Conservation (phyloP, 1,284 basidiomycete species). For the Apiotrichum siamense region DNA sequence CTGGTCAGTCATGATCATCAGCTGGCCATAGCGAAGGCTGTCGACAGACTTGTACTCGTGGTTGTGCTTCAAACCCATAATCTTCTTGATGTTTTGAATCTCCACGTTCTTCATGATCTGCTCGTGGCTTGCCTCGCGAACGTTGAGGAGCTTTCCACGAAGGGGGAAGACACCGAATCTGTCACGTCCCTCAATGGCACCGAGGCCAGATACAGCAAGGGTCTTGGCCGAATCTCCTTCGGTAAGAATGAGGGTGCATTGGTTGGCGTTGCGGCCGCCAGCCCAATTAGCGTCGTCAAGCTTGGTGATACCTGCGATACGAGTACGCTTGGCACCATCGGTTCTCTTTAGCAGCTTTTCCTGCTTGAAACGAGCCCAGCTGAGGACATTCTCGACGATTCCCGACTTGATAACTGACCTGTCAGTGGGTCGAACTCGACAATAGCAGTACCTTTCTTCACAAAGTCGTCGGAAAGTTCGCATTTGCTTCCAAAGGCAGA, state of each 20-base stretch:
- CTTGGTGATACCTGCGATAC: constrained; percentile 85
- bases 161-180: constrained; percentile 97
- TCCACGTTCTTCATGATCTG: constrained; percentile 98
- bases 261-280: constrained; percentile 69
- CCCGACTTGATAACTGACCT: constrained; percentile 76
- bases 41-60: constrained; percentile 72
- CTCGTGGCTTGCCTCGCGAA: constrained; percentile 92
- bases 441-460: constrained; percentile 73
- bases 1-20: constrained; percentile 99
- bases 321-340: constrained; percentile 82
- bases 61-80: constrained; percentile 90
- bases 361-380: constrained; percentile 95
- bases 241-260: constrained; percentile 94
- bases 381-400: constrained; percentile 86
- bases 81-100: constrained; percentile 96
- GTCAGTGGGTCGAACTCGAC: background rate
- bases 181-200: constrained; percentile 84
- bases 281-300: constrained; percentile 98
- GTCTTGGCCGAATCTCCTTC: constrained; percentile 99
- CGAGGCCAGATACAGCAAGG: constrained; percentile 87
- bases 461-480: constrained; percentile 84
- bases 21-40: constrained; percentile 81
- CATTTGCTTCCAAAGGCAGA: constrained; percentile 86
- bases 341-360: constrained; percentile 95
- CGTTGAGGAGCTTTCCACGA: constrained; percentile 94